Evolutionary conservation across 2,329 filamentous ascomycete genomes (phyloP), one percentile per base, ranked within the genome.

Genomic region (Phialophora tarda): DNA sequence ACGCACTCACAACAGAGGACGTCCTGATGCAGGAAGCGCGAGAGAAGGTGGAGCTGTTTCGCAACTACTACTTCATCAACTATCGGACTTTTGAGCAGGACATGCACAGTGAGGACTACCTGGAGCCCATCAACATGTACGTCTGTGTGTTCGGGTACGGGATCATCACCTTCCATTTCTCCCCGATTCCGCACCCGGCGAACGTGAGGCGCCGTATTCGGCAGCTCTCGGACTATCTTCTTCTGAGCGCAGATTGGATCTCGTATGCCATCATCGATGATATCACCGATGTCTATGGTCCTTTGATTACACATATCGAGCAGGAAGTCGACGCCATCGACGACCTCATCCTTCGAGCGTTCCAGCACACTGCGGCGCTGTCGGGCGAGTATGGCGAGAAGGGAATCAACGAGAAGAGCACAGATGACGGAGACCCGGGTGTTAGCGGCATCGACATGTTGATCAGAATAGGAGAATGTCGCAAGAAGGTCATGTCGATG

Each of bases 41-140:
- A 24, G 95, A 99, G 76, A 99, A 99, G 80, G 95, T 99, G 0
- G 95, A 99, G 77, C 84, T 99, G 0, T 99, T 99, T 83, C 89
- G 92, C 38, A 91, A 96, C 77, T 99, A 99, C 81, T 99, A 99
- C 78, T 97, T 99, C 74, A 92, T 99, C 80, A 98, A 97, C 77
- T 99, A 99, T 78, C 91, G 95, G 17, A 96, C 93, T 0, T 99
- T 99, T 75, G 95, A 99, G 76, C 95, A 98, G 77, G 95, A 99
- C 75, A 88, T 88, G 67, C 90, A 89, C 72, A 96, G 89, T 76
- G 91, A 95, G 64, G 89, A 96, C 75, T 97, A 96, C 76, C 85
- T 99, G 54, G 92, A 98, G 73, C 94, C 95, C 0, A 91, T 99
- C 75, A 97, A 98, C 78, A 92, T 99, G 86, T 99, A 98, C 74